Percentiles rank a stretch among this genome's conserved stretches.
These are phyloP conservation scores for Knufia petricola DNA, from an alignment of 2,329 filamentous ascomycete species.

Conservation along the genomic window DNA sequence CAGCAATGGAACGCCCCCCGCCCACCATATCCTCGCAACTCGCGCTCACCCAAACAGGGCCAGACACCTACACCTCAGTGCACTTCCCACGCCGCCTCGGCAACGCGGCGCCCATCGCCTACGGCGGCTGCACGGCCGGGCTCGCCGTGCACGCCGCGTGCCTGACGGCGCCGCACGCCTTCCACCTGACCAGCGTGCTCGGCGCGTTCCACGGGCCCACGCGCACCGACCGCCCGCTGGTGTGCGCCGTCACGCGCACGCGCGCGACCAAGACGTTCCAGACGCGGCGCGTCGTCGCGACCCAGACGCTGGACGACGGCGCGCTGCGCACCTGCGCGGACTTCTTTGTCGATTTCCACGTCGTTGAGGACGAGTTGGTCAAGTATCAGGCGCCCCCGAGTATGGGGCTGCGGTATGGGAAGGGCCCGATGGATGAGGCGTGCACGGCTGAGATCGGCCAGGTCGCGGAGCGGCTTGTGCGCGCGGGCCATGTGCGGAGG, in stretches of 20 bases:
- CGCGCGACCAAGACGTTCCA: constrained; percentile 41
- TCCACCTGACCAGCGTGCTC: constrained; percentile 38
- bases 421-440: constrained; percentile 16
- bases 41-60: background rate
- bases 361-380: constrained; percentile 30
- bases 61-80: background rate
- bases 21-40: background rate
- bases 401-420: background rate
- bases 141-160: constrained; percentile 36
- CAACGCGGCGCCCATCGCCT: constrained; percentile 32
- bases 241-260: constrained; percentile 29
- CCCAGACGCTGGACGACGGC: constrained; percentile 33
- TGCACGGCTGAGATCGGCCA: constrained; percentile 22
- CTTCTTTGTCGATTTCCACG: constrained; percentile 40
- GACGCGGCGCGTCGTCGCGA: constrained; percentile 39
- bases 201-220: constrained; percentile 42
- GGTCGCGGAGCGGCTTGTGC: constrained; percentile 15
- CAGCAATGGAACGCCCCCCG: no score
- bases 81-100: constrained; percentile 25
- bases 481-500: constrained; percentile 22
- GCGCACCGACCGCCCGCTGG: constrained; percentile 31
- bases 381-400: constrained; percentile 32
- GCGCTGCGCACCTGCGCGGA: constrained; percentile 33
- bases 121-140: constrained; percentile 38
- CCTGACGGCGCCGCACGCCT: constrained; percentile 27